Base-by-base conservation (phyloP, 441 rosid species). In the Brassica hybrid region DNA sequence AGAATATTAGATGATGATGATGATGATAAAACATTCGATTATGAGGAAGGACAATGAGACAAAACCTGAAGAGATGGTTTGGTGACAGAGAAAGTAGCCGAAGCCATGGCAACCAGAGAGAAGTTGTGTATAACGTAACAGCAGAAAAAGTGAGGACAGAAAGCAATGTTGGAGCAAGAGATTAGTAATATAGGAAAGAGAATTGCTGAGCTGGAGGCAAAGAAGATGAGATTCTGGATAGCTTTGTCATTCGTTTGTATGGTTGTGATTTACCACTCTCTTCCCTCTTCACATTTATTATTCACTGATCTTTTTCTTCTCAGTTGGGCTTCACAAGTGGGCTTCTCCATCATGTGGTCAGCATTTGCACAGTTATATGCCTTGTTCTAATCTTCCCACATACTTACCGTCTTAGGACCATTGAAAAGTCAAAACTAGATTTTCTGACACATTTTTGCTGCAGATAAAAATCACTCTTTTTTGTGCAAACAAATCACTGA, bases 21-120 rank as follows among this genome's bases (percentile, higher is more conserved):
- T 32, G 50, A 62, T 59, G 17, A 32, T 38, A 32, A 16, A 65
- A 65, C 57, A 10, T 25, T 12, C 13, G 21, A 52, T 64, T 11
- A 45, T 41, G 32, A 41, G 27, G 19, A 5, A 68, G 50, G 2
- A 54, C 7, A 5, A 73, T 36, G 76, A 72, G 57, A 57, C 6
- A 25, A 76, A 62, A 94, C 97, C 97, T 91, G 97, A 71, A 89
- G 87, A 79, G 97, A 77, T 14, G 98, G 96, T 85, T 89, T 95
- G 88, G 94, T 87, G 70, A 93, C 91, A 78, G 92, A 86, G 71
- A 93, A 76, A 81, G 97, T 85, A 87, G 97, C 96, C 91, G 97
- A 89, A 80, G 98, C 97, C 97, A 94, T 94, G 60, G 73, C 64
- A 67, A 71, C 64, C 32, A 73, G 72, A 68, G 65, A 21, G 23